Evolutionary conservation across 176 grass and related monocot species (phyloP).

Genomic region (sorghum (Sorghum bicolor)): Sorghum_bicolor_NCBIv3 NC_012872.2:16887001-16887500

Average conservation of each 20-base stretch:
- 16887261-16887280: slow-evolving; percentile 19
- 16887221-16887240: slow-evolving; percentile 45
- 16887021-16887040: slow-evolving; percentile 46
- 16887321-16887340: background rate
- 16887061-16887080: slow-evolving; percentile 33
- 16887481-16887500: slow-evolving; percentile 36
- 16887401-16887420: slow-evolving; percentile 50
- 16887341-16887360: slow-evolving; percentile 5
- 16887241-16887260: slow-evolving; percentile 36
- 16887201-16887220: slow-evolving; percentile 43
- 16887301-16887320: slow-evolving; percentile 9
- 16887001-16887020: slow-evolving; percentile 35
- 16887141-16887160: slow-evolving; percentile 42
- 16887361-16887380: slow-evolving; percentile 71
- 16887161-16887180: slow-evolving; percentile 66
- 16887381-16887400: slow-evolving; percentile 64
- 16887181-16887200: slow-evolving; percentile 56
- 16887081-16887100: slow-evolving; percentile 26
- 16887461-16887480: slow-evolving; percentile 37
- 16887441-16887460: slow-evolving; percentile 41
- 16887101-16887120: slow-evolving; percentile 31
- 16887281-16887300: slow-evolving; percentile 11
- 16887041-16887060: slow-evolving; percentile 51
- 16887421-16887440: slow-evolving; percentile 50
- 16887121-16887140: slow-evolving; percentile 23